Evolutionary conservation across 2,329 filamentous ascomycete genomes (phyloP).

Genomic region (Trichoderma afroharzianum): DNA sequence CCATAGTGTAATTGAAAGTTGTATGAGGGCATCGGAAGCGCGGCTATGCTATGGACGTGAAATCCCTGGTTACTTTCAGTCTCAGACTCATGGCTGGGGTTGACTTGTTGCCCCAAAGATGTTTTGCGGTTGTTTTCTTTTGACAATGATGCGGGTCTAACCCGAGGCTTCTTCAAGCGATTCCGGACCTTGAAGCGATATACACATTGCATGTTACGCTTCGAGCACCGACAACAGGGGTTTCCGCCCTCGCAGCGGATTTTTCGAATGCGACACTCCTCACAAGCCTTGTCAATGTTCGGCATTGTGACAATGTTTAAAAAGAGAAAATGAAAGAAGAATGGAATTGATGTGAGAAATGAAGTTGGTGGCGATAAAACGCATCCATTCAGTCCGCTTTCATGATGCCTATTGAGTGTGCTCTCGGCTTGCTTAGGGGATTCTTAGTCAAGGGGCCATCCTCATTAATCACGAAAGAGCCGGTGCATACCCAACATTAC

Average conservation of each 20-base stretch:
- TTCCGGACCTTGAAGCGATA: background rate
- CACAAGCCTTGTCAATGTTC: background rate
- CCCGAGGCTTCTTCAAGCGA: background rate
- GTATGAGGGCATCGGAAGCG: background rate
- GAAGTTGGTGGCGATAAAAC: background rate
- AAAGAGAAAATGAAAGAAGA: background rate
- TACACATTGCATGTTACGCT: background rate
- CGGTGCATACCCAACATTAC: background rate
- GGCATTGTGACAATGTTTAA: background rate
- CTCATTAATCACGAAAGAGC: background rate
- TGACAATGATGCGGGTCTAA: background rate
- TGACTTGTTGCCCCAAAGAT: background rate
- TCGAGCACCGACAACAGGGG: background rate
- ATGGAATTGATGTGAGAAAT: background rate
- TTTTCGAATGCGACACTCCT: background rate
- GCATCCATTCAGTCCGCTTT: background rate
- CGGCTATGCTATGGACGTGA: background rate
- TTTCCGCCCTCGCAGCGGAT: background rate
- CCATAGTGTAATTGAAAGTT: background rate
- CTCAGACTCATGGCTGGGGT: background rate
- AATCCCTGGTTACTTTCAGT: background rate
- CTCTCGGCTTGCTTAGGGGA: background rate
- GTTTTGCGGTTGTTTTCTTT: background rate
- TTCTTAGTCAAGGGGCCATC: background rate
- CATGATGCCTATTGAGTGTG: background rate